Evolutionary conservation across 352 stramenopile species (phyloP).

Genomic region (Globisporangium echinulatum): DNA sequence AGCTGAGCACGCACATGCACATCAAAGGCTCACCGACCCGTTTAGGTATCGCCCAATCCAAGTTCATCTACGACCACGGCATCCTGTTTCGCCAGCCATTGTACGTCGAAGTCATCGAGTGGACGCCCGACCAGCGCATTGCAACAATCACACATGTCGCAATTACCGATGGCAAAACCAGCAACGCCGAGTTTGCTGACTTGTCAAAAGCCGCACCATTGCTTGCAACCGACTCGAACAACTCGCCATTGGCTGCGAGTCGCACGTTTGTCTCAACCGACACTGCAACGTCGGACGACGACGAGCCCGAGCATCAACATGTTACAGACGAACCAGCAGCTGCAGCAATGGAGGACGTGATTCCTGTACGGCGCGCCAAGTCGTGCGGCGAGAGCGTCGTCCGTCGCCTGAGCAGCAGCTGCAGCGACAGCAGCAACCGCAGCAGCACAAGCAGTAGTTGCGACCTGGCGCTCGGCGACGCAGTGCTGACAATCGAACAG

Average conservation of each 20-base stretch:
- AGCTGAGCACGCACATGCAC: constrained; percentile 59
- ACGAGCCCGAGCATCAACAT: constrained; percentile 19
- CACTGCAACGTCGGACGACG: constrained; percentile 15
- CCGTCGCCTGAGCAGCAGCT: constrained; percentile 4
- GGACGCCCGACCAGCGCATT: constrained; percentile 30
- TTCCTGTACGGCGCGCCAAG: constrained; percentile 1
- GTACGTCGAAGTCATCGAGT: constrained; percentile 66
- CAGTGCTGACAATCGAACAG: constrained; percentile 28
- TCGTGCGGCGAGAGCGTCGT: constrained; percentile 3
- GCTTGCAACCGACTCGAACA: constrained; percentile 7
- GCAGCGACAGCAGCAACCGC: constrained; percentile 10
- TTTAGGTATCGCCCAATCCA: constrained; percentile 45
- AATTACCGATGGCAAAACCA: constrained; percentile 29
- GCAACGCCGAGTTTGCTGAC: constrained; percentile 23
- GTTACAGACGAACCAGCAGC: constrained; percentile 6
- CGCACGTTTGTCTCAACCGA: constrained; percentile 18
- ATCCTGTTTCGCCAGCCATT: constrained; percentile 61
- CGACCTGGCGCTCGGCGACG: constrained; percentile 8
- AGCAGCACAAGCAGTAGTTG: constrained; percentile 14
- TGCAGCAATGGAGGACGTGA: background rate
- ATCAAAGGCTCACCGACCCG: constrained; percentile 53
- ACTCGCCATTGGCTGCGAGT: constrained; percentile 3
- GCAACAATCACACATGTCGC: constrained; percentile 37
- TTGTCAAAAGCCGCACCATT: background rate
- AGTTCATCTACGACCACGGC: constrained; percentile 70